These are phyloP conservation scores for Xylaria cubensis DNA, from an alignment of 495 filamentous ascomycete genomes.

Conservation along the genomic window DNA sequence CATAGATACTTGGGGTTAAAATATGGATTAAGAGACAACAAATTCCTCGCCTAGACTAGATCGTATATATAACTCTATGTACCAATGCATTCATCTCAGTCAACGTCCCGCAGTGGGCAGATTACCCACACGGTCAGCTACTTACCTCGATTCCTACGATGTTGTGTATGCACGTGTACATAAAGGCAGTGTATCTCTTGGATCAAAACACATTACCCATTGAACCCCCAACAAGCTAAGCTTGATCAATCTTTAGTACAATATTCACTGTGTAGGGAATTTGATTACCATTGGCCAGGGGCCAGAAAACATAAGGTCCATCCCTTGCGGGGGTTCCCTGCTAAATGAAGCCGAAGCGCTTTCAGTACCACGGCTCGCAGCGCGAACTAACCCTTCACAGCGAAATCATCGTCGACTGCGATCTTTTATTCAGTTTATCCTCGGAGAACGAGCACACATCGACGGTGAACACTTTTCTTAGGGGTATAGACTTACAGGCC, in stretches of 20 bases:
- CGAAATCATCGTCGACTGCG: background rate
- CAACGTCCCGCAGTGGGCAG: background rate
- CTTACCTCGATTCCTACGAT: constrained; percentile 4
- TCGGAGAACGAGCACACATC: background rate
- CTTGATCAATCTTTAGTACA: constrained; percentile 3
- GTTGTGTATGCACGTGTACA: background rate
- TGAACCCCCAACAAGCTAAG: background rate
- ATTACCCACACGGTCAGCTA: background rate
- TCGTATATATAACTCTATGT: background rate
- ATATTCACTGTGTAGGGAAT: background rate
- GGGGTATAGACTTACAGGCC: background rate
- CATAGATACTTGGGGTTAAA: background rate
- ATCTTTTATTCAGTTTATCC: background rate
- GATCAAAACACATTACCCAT: constrained; percentile 2
- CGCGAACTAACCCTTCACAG: constrained; percentile 2
- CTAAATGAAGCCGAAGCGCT: background rate
- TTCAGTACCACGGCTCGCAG: background rate
- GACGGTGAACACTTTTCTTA: background rate
- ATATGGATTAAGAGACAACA: background rate
- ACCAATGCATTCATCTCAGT: background rate
- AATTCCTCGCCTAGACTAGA: background rate
- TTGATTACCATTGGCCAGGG: background rate
- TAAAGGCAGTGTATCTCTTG: background rate
- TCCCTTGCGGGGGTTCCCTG: constrained; percentile 6
- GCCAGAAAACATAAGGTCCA: background rate